Evolutionary conservation across 768 basidiomycete species (phyloP).

Genomic region (Tylopilus vinaceipallidus): DNA sequence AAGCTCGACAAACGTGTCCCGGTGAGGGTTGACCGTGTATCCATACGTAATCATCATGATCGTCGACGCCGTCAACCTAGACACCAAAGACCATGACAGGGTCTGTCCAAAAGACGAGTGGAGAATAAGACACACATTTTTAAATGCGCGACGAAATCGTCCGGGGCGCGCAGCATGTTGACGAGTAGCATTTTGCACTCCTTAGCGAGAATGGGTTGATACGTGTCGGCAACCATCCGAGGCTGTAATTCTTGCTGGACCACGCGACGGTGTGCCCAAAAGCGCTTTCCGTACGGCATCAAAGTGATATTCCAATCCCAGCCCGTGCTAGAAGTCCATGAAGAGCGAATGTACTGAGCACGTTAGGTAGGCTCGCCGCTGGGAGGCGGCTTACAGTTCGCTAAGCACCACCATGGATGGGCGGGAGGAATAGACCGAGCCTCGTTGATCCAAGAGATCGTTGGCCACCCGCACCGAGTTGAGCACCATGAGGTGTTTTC

Average conservation of each 20-base stretch:
- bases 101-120: neutral
- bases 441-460: constrained; percentile 49
- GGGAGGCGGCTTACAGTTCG: neutral
- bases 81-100: too few species aligned
- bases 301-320: neutral
- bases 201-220: neutral
- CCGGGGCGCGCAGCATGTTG: neutral
- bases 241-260: neutral
- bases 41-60: constrained; percentile 39
- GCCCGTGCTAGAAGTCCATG: neutral
- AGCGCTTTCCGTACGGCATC: neutral
- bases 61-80: neutral
- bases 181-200: neutral
- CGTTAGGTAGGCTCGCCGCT: neutral
- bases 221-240: neutral
- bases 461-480: constrained; percentile 43
- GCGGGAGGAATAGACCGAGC: constrained; percentile 44
- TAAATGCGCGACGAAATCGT: neutral
- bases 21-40: constrained; percentile 29
- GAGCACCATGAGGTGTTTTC: constrained; percentile 46
- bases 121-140: neutral
- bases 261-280: neutral
- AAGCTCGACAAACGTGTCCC: constrained; percentile 34
- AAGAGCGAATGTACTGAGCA: neutral
- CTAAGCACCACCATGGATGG: neutral